phyloP scores from a whole-genome alignment of 2,329 filamentous ascomycete genomes.

The Fusarium succisae region DNA sequence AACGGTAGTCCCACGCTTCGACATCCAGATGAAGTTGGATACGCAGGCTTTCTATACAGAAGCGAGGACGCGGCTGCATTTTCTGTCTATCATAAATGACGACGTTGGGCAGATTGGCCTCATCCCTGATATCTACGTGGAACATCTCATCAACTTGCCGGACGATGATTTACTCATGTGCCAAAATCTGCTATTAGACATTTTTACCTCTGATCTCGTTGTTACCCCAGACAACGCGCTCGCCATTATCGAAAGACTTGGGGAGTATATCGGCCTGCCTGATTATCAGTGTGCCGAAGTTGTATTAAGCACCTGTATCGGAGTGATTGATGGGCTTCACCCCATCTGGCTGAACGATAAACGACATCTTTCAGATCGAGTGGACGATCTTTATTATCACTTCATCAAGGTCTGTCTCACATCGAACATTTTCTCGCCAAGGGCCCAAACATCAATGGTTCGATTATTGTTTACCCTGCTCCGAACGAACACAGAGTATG shows the following conservation, averaged over 20 bases:
- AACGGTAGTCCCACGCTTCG: conserved; percentile 58
- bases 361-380: conserved; percentile 70
- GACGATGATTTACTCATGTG: conserved; percentile 65
- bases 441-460: conserved; percentile 73
- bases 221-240: conserved; percentile 57
- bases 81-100: conserved; percentile 55
- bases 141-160: conserved; percentile 58
- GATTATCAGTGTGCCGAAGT: conserved; percentile 79
- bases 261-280: conserved; percentile 62
- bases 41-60: conserved; percentile 59
- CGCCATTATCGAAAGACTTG: conserved; percentile 60
- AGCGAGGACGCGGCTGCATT: conserved; percentile 55
- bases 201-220: conserved; percentile 65
- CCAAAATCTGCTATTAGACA: conserved; percentile 58
- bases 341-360: conserved; percentile 69
- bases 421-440: conserved; percentile 74
- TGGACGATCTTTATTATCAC: conserved; percentile 81
- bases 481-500: conserved; percentile 73
- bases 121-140: conserved; percentile 61
- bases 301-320: conserved; percentile 72
- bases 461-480: conserved; percentile 76
- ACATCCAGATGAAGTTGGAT: conserved; percentile 54
- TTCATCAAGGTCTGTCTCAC: conserved; percentile 74
- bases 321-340: conserved; percentile 72
- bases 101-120: conserved; percentile 58